phyloP scores from a whole-genome alignment of 2,329 filamentous ascomycete species.

The Alternaria arborescens region DNA sequence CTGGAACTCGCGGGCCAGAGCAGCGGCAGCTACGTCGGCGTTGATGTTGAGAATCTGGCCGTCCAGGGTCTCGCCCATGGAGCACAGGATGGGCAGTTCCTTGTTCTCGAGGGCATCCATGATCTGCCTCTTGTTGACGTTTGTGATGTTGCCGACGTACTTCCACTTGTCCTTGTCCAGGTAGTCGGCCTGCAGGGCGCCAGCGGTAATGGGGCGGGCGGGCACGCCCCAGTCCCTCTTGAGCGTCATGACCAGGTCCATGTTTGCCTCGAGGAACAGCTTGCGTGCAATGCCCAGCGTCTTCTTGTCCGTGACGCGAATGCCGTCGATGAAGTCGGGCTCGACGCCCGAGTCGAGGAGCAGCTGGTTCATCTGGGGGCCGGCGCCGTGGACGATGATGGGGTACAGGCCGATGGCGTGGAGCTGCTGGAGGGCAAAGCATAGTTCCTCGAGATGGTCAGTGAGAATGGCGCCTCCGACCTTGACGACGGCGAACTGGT shows the following conservation, averaged over 20 bases:
- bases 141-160: slow-evolving; percentile 92
- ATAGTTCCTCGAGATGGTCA: slow-evolving; percentile 91
- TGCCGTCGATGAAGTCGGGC: slow-evolving; percentile 95
- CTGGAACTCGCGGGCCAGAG: slow-evolving; percentile 86
- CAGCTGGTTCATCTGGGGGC: slow-evolving; percentile 92
- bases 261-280: slow-evolving; percentile 93
- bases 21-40: slow-evolving; percentile 93
- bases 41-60: slow-evolving; percentile 97
- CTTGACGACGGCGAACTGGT: slow-evolving; percentile 98
- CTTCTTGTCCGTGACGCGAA: slow-evolving; percentile 93
- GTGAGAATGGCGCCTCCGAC: slow-evolving; percentile 96
- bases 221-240: slow-evolving; percentile 84
- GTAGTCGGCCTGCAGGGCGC: slow-evolving; percentile 92
- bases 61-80: slow-evolving; percentile 92
- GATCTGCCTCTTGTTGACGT: slow-evolving; percentile 89
- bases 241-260: slow-evolving; percentile 88
- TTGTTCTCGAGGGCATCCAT: slow-evolving; percentile 85
- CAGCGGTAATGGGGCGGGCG: slow-evolving; percentile 86
- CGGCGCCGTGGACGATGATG: slow-evolving; percentile 93
- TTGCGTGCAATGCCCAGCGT: slow-evolving; percentile 89
- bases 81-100: slow-evolving; percentile 93
- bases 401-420: slow-evolving; percentile 95
- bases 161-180: slow-evolving; percentile 97
- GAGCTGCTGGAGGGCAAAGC: slow-evolving; percentile 86
- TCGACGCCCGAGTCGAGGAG: slow-evolving; percentile 91